Percentiles rank a stretch among this genome's conserved stretches.
Evolutionary conservation across 2,329 filamentous ascomycete species (phyloP).

Genomic region (Leptographium radiaticola): DNA sequence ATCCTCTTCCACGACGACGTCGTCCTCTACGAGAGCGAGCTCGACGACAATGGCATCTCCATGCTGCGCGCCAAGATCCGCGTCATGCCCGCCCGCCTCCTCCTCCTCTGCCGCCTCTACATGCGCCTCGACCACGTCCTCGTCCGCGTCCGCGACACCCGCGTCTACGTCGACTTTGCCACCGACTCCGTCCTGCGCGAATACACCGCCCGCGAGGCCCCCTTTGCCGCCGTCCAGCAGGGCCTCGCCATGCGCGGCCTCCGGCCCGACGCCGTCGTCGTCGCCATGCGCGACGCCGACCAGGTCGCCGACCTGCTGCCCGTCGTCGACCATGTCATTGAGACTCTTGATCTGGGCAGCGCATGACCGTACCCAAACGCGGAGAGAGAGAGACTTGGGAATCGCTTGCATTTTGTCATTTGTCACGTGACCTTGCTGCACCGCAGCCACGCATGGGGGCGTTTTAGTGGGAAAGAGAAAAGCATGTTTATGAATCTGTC

Average conservation of each 20-base stretch:
- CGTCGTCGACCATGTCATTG: constrained; percentile 54
- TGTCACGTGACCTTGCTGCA: too few relatives aligned
- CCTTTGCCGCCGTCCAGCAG: constrained; percentile 62
- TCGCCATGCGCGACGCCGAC: constrained; percentile 69
- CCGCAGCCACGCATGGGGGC: background rate
- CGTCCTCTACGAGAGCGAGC: constrained; percentile 90
- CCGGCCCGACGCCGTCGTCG: constrained; percentile 58
- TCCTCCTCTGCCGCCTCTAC: constrained; percentile 77
- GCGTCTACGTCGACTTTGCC: constrained; percentile 82
- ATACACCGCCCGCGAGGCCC: constrained; percentile 77
- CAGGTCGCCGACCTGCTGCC: constrained; percentile 56
- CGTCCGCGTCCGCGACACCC: constrained; percentile 75
- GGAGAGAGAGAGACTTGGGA: too few relatives aligned
- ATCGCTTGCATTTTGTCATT: too few relatives aligned
- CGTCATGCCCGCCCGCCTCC: constrained; percentile 79
- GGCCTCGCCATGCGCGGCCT: constrained; percentile 29
- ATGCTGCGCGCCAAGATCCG: constrained; percentile 81
- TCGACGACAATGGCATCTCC: constrained; percentile 93
- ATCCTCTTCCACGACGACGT: constrained; percentile 97
- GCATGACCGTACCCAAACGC: background rate
- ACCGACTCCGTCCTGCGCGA: constrained; percentile 71
- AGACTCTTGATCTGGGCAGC: constrained; percentile 25
- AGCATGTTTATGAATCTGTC: too few relatives aligned
- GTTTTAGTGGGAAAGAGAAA: background rate
- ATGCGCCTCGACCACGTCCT: constrained; percentile 88